Percentiles rank a stretch among this genome's conserved stretches.
phyloP scores from a whole-genome alignment of 805 yeast species.

The Sugiyamaella valdiviana region DNA sequence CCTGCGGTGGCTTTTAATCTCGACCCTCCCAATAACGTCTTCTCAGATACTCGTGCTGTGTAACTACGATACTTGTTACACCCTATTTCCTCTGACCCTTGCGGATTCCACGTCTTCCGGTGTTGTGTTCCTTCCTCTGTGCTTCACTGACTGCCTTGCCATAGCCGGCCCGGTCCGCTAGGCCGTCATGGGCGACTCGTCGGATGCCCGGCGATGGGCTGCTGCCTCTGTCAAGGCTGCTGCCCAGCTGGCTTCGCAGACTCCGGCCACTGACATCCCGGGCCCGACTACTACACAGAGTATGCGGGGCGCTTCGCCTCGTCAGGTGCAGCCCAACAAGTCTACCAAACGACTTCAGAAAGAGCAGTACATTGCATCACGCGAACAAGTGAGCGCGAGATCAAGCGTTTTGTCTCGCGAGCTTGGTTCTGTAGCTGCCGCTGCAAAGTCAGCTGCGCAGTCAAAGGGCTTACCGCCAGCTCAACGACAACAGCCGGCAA shows the following conservation, averaged over 20 bases:
- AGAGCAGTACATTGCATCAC: conserved; percentile 1
- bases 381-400: background rate
- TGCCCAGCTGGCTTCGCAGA: background rate
- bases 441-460: conserved; percentile 7
- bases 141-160: background rate
- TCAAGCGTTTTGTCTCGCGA: background rate
- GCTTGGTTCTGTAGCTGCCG: conserved; percentile 1
- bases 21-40: no score
- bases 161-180: background rate
- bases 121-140: background rate
- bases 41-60: no score
- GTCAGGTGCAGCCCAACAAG: conserved; percentile 9
- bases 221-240: conserved; percentile 1
- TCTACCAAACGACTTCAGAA: background rate
- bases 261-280: background rate
- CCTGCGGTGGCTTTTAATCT: no score
- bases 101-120: background rate
- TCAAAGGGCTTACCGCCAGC: background rate
- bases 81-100: no score
- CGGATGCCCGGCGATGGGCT: background rate
- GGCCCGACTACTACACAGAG: no score
- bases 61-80: no score
- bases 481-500: background rate
- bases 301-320: no score
- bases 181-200: background rate